Evolutionary conservation across 2,329 filamentous ascomycete genomes (phyloP).

Genomic region (Chaetomiaceae sp.): DNA sequence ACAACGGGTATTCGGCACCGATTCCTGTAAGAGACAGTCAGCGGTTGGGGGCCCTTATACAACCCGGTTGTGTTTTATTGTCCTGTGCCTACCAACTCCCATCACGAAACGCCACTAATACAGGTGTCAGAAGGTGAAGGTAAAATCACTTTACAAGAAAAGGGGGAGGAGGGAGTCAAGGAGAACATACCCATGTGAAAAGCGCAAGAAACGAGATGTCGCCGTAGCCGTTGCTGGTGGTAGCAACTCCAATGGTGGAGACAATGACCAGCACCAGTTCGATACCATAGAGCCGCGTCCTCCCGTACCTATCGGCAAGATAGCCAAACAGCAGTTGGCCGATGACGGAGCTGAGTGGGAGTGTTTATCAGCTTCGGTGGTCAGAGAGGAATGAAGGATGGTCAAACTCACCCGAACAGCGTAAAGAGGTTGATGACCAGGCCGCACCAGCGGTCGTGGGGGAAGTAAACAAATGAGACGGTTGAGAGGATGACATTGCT

Average conservation of each 20-base stretch:
- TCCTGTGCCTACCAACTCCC: constrained; percentile 40
- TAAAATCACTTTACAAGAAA: too few species aligned
- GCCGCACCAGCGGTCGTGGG: constrained; percentile 40
- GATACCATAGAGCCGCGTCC: constrained; percentile 52
- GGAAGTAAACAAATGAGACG: constrained; percentile 50
- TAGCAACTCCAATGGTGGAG: constrained; percentile 53
- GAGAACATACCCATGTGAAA: constrained; percentile 41
- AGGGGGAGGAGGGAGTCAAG: neutral
- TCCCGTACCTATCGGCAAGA: constrained; percentile 50
- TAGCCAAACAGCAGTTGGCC: constrained; percentile 51
- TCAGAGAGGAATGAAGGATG: neutral
- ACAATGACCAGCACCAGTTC: constrained; percentile 52
- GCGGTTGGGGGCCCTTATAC: neutral
- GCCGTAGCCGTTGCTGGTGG: constrained; percentile 44
- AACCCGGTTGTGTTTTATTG: neutral
- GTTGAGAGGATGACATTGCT: constrained; percentile 52
- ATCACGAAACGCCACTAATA: constrained; percentile 48
- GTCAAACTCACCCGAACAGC: constrained; percentile 36
- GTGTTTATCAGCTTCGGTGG: neutral
- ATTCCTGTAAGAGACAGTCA: constrained; percentile 43
- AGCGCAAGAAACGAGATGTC: constrained; percentile 47
- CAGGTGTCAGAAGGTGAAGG: neutral
- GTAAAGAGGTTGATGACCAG: constrained; percentile 50
- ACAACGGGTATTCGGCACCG: constrained; percentile 64
- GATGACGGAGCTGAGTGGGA: constrained; percentile 42